Percentiles rank a stretch among this genome's conserved stretches.
phyloP scores from a whole-genome alignment of 1,284 basidiomycete species.

The Marasmius oreades region DNA sequence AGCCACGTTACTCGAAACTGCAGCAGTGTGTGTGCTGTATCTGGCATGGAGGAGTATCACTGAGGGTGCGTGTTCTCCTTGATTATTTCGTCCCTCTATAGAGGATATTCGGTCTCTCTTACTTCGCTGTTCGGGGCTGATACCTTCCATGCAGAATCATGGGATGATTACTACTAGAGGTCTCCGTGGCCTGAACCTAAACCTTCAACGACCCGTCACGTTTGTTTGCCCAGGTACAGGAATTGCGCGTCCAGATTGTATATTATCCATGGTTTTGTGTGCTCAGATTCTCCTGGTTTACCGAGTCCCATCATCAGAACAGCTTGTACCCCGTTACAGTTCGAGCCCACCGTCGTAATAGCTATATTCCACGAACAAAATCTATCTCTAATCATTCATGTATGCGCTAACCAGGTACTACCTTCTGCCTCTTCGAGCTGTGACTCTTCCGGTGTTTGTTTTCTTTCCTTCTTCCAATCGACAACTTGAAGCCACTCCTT shows the following conservation, averaged over 20 bases:
- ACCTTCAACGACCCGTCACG: background rate
- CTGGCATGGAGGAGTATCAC: constrained; percentile 82
- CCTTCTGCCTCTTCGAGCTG: too few relatives aligned
- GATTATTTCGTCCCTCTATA: too few relatives aligned
- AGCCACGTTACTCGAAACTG: constrained; percentile 74
- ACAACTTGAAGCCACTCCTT: too few relatives aligned
- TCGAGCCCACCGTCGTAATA: too few relatives aligned
- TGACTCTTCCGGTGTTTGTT: too few relatives aligned
- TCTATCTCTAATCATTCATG: too few relatives aligned
- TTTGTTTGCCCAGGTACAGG: background rate
- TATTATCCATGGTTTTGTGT: background rate
- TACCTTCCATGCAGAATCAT: background rate
- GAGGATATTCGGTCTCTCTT: background rate
- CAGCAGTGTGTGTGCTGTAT: constrained; percentile 65
- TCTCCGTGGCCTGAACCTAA: background rate
- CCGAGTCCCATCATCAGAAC: too few relatives aligned
- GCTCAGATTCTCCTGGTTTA: background rate
- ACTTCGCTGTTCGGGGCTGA: background rate
- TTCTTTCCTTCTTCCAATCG: too few relatives aligned
- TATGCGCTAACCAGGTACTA: too few relatives aligned
- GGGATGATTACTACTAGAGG: background rate
- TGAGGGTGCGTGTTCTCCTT: constrained; percentile 54
- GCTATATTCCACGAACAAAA: too few relatives aligned
- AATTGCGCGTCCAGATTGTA: background rate
- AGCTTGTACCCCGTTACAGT: too few relatives aligned